phyloP scores from a whole-genome alignment of 345 rosid genomes.

The Eutrema japonicum region DNA sequence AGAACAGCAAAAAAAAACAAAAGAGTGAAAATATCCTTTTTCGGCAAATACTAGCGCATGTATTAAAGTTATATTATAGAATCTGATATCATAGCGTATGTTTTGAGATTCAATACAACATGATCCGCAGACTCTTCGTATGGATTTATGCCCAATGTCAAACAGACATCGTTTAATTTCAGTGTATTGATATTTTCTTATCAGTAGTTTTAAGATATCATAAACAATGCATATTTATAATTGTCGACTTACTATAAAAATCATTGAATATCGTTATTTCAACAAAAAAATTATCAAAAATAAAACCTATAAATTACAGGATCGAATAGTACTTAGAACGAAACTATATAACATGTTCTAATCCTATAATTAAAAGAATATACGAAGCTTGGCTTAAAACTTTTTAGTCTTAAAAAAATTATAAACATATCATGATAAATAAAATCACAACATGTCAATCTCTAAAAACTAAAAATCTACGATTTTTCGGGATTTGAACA shows the following conservation, averaged over 20 bases:
- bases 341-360: too few relatives aligned
- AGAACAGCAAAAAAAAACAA: not conserved
- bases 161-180: not conserved
- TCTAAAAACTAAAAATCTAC: not conserved
- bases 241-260: not conserved
- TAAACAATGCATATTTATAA: not conserved
- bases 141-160: conserved; percentile 13
- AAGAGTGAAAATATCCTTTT: not conserved
- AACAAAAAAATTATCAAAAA: too few relatives aligned
- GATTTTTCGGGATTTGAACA: not conserved
- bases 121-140: conserved; percentile 12
- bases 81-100: not conserved
- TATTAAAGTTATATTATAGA: not conserved
- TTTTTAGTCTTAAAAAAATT: too few relatives aligned
- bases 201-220: not conserved
- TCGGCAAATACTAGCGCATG: conserved; percentile 2
- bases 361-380: too few relatives aligned
- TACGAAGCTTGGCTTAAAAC: too few relatives aligned
- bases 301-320: too few relatives aligned
- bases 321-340: too few relatives aligned
- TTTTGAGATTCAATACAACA: not conserved
- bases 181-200: not conserved
- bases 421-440: too few relatives aligned
- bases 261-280: too few relatives aligned
- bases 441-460: not conserved